Percentiles rank a stretch among this genome's conserved stretches.
These are phyloP conservation scores for Phytopythium helicoides DNA, from an alignment of 352 stramenopile genomes.

Conservation along the genomic window DNA sequence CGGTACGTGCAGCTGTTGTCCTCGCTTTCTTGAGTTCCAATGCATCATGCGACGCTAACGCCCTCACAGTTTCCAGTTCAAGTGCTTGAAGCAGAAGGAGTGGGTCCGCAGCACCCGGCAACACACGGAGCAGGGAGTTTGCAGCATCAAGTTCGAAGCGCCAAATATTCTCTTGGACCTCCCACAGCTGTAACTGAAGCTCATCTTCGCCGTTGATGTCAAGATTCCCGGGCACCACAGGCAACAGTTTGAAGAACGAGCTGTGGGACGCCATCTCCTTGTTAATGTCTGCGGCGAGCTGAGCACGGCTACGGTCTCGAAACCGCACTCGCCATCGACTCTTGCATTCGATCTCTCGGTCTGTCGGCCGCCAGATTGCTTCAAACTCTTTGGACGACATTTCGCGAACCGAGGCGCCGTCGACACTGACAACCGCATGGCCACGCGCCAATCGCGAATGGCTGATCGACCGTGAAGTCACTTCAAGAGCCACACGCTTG, in stretches of 20 bases:
- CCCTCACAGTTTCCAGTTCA: constrained; percentile 31
- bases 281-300: constrained; percentile 29
- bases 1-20: constrained; percentile 15
- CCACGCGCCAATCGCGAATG: constrained; percentile 20
- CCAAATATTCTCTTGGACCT: constrained; percentile 28
- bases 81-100: constrained; percentile 18
- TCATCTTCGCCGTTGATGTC: constrained; percentile 7
- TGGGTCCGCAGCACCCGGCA: constrained; percentile 18
- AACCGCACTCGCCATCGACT: constrained; percentile 13
- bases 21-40: constrained; percentile 22
- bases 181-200: constrained; percentile 14
- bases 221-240: background rate
- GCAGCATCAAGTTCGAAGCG: constrained; percentile 20
- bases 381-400: constrained; percentile 30
- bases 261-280: constrained; percentile 10
- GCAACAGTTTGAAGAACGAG: background rate
- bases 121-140: constrained; percentile 2
- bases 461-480: constrained; percentile 12
- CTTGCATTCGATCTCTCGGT: background rate
- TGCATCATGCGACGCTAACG: constrained; percentile 37
- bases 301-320: constrained; percentile 29
- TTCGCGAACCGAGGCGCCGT: constrained; percentile 14
- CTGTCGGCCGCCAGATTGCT: constrained; percentile 20
- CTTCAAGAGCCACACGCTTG: constrained; percentile 15
- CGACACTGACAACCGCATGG: constrained; percentile 32